phyloP scores from a whole-genome alignment of 2,329 filamentous ascomycete species.

The Rhytidhysteron rufulum region DNA sequence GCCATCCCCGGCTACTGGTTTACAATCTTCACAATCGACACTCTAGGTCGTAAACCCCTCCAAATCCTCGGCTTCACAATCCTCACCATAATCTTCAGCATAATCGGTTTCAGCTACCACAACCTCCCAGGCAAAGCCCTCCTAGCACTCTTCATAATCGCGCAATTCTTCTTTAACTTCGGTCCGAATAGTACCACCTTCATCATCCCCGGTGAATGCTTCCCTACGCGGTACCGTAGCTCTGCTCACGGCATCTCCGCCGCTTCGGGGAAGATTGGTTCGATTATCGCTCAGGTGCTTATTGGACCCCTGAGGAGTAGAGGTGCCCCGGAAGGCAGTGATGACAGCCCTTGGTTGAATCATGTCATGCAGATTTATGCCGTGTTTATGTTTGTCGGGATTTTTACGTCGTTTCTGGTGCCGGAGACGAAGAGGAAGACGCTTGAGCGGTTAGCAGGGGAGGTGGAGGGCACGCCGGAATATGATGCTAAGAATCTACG shows the following conservation, averaged over 20 bases:
- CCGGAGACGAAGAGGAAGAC: slow-evolving; percentile 74
- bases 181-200: slow-evolving; percentile 51
- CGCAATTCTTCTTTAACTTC: slow-evolving; percentile 54
- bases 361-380: slow-evolving; percentile 75
- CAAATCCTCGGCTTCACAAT: slow-evolving; percentile 56
- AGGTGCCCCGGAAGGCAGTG: slow-evolving; percentile 50
- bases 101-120: slow-evolving; percentile 49
- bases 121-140: slow-evolving; percentile 39
- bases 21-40: slow-evolving; percentile 70
- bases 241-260: slow-evolving; percentile 49
- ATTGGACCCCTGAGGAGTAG: slow-evolving; percentile 51
- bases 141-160: slow-evolving; percentile 45
- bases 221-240: slow-evolving; percentile 47
- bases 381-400: slow-evolving; percentile 73
- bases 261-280: slow-evolving; percentile 46
- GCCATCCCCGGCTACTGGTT: slow-evolving; percentile 82
- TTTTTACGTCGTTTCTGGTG: slow-evolving; percentile 66
- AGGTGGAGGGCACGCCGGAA: slow-evolving; percentile 56
- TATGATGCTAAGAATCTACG: slow-evolving; percentile 31
- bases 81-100: slow-evolving; percentile 47
- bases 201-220: slow-evolving; percentile 51
- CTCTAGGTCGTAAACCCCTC: slow-evolving; percentile 71
- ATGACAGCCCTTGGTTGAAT: slow-evolving; percentile 62
- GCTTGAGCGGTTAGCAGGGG: slow-evolving; percentile 66
- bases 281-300: slow-evolving; percentile 48